phyloP scores from a whole-genome alignment of 257 asterid genomes.

The Linaria vulgaris region DNA sequence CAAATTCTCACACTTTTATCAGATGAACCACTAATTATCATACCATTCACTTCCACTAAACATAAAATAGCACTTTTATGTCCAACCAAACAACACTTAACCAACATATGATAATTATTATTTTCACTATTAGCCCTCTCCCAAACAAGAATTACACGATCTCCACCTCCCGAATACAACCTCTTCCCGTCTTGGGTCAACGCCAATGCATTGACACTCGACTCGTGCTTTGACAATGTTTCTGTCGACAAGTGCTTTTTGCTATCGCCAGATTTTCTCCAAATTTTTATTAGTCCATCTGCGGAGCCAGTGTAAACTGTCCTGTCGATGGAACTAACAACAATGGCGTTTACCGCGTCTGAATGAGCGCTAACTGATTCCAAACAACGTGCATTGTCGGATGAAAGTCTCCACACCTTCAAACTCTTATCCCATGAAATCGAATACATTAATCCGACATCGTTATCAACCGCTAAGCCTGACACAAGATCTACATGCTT shows the following conservation, averaged over 20 bases:
- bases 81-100: conserved; percentile 36
- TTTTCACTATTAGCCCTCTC: conserved; percentile 16
- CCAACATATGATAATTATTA: conserved; percentile 16
- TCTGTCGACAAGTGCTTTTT: background rate
- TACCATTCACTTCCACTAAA: conserved; percentile 32
- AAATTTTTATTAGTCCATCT: conserved; percentile 48
- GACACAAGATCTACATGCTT: conserved; percentile 56
- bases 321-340: conserved; percentile 23
- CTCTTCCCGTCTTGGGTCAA: conserved; percentile 35
- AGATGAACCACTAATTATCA: conserved; percentile 56
- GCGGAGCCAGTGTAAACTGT: conserved; percentile 54
- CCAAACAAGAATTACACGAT: conserved; percentile 41
- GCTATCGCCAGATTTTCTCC: conserved; percentile 26
- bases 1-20: conserved; percentile 54
- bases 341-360: conserved; percentile 55
- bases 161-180: conserved; percentile 55
- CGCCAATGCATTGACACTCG: conserved; percentile 54
- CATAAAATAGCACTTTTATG: conserved; percentile 52
- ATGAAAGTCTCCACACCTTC: conserved; percentile 47
- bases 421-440: conserved; percentile 62
- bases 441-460: conserved; percentile 38
- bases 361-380: conserved; percentile 48
- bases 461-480: conserved; percentile 33
- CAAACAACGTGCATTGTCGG: conserved; percentile 35
- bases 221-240: conserved; percentile 32